Percentiles rank a stretch among this genome's conserved stretches.
Conservation (phyloP, 768 basidiomycete species). For the Mycena epipterygia region DNA sequence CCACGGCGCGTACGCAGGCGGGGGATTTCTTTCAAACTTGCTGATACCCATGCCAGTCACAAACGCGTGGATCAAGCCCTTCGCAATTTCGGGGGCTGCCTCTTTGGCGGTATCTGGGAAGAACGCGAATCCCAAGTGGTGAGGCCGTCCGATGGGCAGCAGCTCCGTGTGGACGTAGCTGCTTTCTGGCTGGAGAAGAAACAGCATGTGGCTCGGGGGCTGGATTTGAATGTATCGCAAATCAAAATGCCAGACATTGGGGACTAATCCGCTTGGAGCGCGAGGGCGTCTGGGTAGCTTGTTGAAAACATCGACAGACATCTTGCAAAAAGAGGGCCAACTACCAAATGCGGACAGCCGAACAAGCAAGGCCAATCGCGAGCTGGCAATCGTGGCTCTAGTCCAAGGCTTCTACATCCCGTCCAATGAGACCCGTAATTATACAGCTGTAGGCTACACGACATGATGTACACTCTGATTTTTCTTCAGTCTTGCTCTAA, state of each 20-base stretch:
- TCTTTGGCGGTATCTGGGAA: conserved; percentile 49
- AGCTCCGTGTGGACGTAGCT: conserved; percentile 41
- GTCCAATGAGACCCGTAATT: not conserved
- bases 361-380: too few species aligned
- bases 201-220: conserved; percentile 48
- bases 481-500: not conserved
- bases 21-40: not conserved
- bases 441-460: not conserved
- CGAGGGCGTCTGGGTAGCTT: conserved; percentile 1
- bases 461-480: not conserved
- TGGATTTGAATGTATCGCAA: conserved; percentile 50
- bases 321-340: too few species aligned
- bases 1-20: conserved; percentile 27
- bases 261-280: not conserved
- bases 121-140: conserved; percentile 37
- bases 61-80: conserved; percentile 46
- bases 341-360: too few species aligned
- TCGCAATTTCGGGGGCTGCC: conserved; percentile 48
- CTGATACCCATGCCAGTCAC: conserved; percentile 27
- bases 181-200: conserved; percentile 46
- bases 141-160: conserved; percentile 35
- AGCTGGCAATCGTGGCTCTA: too few species aligned
- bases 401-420: too few species aligned
- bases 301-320: not conserved
- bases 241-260: conserved; percentile 53